These are phyloP conservation scores for Zymoseptoria ardabiliae DNA, from an alignment of 2,329 filamentous ascomycete genomes.

Conservation along the genomic window DNA sequence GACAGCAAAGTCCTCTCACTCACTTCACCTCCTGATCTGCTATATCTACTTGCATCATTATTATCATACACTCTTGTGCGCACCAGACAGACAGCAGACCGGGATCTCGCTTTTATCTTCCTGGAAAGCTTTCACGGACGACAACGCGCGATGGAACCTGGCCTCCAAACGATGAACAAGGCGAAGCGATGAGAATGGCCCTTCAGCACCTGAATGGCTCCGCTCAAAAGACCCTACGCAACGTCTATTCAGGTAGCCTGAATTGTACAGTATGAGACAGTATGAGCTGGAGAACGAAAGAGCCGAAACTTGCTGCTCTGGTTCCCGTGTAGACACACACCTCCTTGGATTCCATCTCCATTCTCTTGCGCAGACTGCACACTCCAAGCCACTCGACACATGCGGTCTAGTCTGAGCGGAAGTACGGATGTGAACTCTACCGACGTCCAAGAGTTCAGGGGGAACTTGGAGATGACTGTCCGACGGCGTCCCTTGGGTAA, in stretches of 20 bases:
- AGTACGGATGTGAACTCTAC: too few relatives aligned
- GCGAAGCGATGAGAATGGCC: not conserved
- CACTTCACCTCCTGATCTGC: not conserved
- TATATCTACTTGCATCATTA: not conserved
- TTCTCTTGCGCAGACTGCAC: too few relatives aligned
- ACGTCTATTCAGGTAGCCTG: too few relatives aligned
- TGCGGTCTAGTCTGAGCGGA: too few relatives aligned
- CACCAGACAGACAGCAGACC: not conserved
- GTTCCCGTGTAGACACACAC: too few relatives aligned
- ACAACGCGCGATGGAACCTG: not conserved
- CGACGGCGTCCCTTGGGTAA: not conserved
- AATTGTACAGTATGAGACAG: too few relatives aligned
- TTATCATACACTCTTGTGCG: not conserved
- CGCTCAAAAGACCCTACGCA: too few relatives aligned
- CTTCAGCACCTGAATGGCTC: not conserved
- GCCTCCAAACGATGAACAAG: not conserved
- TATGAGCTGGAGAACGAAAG: too few relatives aligned
- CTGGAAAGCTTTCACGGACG: not conserved
- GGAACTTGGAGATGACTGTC: not conserved
- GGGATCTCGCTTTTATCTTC: not conserved
- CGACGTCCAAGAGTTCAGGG: not conserved
- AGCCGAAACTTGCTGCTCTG: too few relatives aligned
- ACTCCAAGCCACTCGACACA: too few relatives aligned
- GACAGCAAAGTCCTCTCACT: not conserved
- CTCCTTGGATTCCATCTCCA: too few relatives aligned